These are phyloP conservation scores for Typha latifolia DNA, from an alignment of 176 grass and related monocot genomes.

Conservation along the genomic window DNA sequence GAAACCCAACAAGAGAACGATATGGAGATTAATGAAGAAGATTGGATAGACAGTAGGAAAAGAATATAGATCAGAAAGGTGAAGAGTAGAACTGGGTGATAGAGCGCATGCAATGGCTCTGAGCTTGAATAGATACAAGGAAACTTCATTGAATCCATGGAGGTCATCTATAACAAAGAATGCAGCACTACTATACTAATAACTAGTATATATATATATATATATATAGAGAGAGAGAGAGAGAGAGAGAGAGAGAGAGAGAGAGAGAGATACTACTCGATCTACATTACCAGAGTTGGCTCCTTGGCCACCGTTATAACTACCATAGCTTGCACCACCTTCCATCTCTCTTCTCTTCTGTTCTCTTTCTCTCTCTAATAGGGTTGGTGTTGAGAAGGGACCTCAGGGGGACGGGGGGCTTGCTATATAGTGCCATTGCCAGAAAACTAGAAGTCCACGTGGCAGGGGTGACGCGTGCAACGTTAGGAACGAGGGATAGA, in stretches of 20 bases:
- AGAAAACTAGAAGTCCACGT: background rate
- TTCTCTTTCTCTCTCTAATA: background rate
- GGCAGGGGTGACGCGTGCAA: background rate
- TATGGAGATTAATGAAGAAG: too few species aligned
- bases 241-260: background rate
- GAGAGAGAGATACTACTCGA: too few species aligned
- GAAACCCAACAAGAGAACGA: too few species aligned
- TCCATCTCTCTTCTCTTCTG: background rate
- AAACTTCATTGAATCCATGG: too few species aligned
- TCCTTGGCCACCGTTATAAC: background rate
- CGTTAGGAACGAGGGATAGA: background rate
- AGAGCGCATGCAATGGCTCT: background rate
- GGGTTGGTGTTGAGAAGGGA: background rate
- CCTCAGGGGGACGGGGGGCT: background rate
- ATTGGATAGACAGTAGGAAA: too few species aligned
- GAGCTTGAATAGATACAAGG: background rate
- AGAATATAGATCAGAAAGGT: background rate
- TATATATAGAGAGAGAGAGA: background rate
- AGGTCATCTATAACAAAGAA: too few species aligned
- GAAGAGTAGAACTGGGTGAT: background rate
- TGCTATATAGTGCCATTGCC: background rate
- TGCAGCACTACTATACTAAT: background rate
- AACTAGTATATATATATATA: too few species aligned
- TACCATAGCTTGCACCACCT: background rate
- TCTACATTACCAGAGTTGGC: background rate